phyloP scores from a whole-genome alignment of 1,139 yeast species.

The Kodamaea arcana region DNA sequence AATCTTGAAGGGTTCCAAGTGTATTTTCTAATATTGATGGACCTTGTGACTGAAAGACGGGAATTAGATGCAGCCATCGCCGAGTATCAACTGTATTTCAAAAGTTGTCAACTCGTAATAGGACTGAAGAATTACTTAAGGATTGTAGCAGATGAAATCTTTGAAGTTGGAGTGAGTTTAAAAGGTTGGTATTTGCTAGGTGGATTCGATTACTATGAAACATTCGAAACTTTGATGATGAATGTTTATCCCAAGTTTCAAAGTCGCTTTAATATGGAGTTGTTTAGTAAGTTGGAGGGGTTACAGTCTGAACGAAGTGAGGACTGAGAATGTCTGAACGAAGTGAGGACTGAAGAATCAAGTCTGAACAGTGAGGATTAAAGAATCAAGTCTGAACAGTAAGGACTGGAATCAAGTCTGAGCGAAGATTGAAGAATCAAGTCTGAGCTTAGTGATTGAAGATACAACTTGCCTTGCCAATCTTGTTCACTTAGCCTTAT shows the following conservation, averaged over 20 bases:
- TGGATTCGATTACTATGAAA: constrained; percentile 11
- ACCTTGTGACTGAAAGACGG: constrained; percentile 5
- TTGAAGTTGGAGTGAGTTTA: constrained; percentile 27
- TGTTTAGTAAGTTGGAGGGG: constrained; percentile 7
- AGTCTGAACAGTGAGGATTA: too few relatives aligned
- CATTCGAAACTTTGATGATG: constrained; percentile 22
- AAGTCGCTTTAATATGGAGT: constrained; percentile 6
- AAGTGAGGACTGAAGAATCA: too few relatives aligned
- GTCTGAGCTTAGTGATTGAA: too few relatives aligned
- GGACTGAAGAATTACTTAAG: neutral
- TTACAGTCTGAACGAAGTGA: too few relatives aligned
- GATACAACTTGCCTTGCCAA: too few relatives aligned
- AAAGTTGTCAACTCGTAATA: constrained; percentile 15
- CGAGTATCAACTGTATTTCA: constrained; percentile 30
- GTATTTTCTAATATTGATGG: too few relatives aligned
- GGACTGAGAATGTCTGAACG: too few relatives aligned
- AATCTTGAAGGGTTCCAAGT: too few relatives aligned
- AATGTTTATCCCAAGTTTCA: constrained; percentile 10
- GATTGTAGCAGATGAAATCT: constrained; percentile 15
- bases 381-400: too few relatives aligned
- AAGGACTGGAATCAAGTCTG: too few relatives aligned
- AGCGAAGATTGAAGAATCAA: too few relatives aligned
- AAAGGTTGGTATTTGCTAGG: constrained; percentile 31
- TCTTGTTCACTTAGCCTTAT: too few relatives aligned
- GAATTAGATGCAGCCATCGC: constrained; percentile 23